These are phyloP conservation scores for Eimeria necatrix DNA, from an alignment of 169 alveolate species.

Conservation along the genomic window DNA sequence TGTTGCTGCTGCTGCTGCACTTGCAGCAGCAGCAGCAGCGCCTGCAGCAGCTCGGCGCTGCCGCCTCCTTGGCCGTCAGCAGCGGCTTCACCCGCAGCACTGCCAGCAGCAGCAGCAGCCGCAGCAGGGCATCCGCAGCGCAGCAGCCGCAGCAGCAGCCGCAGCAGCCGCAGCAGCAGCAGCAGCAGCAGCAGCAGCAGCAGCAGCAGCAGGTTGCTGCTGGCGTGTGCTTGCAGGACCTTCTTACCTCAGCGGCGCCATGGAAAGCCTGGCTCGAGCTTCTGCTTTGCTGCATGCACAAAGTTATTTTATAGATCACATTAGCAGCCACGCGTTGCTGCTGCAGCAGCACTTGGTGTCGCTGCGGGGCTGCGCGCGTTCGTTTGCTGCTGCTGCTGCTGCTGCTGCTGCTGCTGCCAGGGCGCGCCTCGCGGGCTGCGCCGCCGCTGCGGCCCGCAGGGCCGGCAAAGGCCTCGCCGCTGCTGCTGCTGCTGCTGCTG, in stretches of 20 bases:
- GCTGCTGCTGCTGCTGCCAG: conserved; percentile 21
- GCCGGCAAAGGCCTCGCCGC: not conserved
- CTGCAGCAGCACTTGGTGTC: conserved; percentile 13
- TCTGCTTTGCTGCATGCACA: conserved; percentile 1
- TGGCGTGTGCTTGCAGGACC: not conserved
- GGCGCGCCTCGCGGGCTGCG: not conserved
- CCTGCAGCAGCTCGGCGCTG: not conserved
- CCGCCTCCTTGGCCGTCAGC: not conserved
- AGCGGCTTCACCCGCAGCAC: not conserved
- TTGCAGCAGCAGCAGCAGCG: no score
- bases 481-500: conserved; percentile 26
- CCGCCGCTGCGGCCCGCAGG: not conserved
- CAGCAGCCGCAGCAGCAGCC: not conserved
- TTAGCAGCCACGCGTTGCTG: not conserved
- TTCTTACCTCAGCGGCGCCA: not conserved
- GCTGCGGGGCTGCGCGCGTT: not conserved
- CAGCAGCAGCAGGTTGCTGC: not conserved
- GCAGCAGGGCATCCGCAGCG: not conserved
- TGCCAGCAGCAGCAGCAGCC: not conserved
- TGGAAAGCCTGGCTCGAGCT: conserved; percentile 3
- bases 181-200: conserved; percentile 16
- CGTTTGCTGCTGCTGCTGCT: conserved; percentile 31
- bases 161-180: not conserved
- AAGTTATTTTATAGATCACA: not conserved
- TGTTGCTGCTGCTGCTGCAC: not conserved